Conservation (phyloP, 176 grass and related monocot genomes). For the Otatea glauca region DNA sequence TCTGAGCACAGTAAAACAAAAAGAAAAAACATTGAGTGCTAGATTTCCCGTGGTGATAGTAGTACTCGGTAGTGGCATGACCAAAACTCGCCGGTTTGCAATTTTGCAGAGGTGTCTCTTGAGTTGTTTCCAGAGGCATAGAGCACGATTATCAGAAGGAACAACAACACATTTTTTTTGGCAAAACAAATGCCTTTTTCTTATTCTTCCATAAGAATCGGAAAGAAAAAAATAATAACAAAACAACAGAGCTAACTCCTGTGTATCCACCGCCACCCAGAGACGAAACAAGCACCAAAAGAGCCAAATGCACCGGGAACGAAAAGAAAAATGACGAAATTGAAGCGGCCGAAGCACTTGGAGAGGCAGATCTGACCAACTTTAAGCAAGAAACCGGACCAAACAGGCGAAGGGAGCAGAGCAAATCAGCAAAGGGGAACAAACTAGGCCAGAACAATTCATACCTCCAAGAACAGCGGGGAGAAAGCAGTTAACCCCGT, state of each 20-base stretch:
- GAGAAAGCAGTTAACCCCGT: background rate
- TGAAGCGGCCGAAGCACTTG: background rate
- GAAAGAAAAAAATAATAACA: background rate
- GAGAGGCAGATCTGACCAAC: conserved; percentile 35
- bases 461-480: conserved; percentile 5
- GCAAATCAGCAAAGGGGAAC: background rate
- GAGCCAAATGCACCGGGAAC: background rate
- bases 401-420: background rate
- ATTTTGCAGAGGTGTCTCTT: background rate
- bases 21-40: background rate
- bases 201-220: background rate
- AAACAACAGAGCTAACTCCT: background rate
- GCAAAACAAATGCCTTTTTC: background rate
- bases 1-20: background rate
- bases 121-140: background rate
- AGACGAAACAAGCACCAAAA: background rate
- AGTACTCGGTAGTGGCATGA: background rate
- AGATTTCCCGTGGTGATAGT: background rate
- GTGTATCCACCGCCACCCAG: background rate
- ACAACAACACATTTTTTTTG: background rate
- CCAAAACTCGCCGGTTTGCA: background rate
- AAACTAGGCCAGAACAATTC: background rate
- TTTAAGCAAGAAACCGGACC: background rate
- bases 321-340: background rate
- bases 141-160: background rate